Percentiles rank a stretch among this genome's conserved stretches.
phyloP scores from a whole-genome alignment of 352 stramenopile species.

The Stephanocyclus meneghinianus region DNA sequence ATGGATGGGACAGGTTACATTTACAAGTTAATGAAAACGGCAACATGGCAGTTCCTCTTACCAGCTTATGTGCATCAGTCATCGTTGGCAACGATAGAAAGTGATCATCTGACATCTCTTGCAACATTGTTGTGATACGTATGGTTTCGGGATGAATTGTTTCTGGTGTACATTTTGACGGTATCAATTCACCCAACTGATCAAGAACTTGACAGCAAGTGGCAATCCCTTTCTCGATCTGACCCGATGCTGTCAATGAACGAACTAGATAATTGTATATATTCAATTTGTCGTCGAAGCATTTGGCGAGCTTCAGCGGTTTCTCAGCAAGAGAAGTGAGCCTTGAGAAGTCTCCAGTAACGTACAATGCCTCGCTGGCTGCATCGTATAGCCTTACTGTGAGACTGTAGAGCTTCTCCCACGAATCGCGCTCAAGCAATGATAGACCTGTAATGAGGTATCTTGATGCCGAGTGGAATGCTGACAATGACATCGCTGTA shows the following conservation, averaged over 20 bases:
- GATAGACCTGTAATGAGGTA: slow-evolving; percentile 53
- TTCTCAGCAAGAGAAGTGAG: slow-evolving; percentile 24
- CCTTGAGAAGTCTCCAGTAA: slow-evolving; percentile 40
- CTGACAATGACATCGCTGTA: slow-evolving; percentile 39
- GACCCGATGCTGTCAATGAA: slow-evolving; percentile 17
- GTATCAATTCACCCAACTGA: slow-evolving; percentile 61
- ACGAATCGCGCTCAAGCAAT: slow-evolving; percentile 44
- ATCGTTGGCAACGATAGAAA: slow-evolving; percentile 46
- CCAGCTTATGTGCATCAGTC: slow-evolving; percentile 30
- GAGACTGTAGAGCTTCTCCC: slow-evolving; percentile 53
- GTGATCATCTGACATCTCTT: slow-evolving; percentile 18
- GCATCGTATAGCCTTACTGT: slow-evolving; percentile 51
- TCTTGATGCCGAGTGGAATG: slow-evolving; percentile 53
- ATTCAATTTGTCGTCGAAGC: slow-evolving; percentile 51
- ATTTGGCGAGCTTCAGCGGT: slow-evolving; percentile 28
- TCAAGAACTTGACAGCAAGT: slow-evolving; percentile 49
- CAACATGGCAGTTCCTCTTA: slow-evolving; percentile 3
- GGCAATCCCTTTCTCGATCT: slow-evolving; percentile 20
- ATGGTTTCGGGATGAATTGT: slow-evolving; percentile 23
- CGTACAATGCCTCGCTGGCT: slow-evolving; percentile 23
- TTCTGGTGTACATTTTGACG: slow-evolving; percentile 25
- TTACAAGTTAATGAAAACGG: background rate
- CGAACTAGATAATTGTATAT: slow-evolving; percentile 46
- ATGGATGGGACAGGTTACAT: too few relatives aligned
- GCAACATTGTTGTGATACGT: slow-evolving; percentile 26